Conservation (phyloP, 148 eudicot species). For the Polygonum maritimum region DNA sequence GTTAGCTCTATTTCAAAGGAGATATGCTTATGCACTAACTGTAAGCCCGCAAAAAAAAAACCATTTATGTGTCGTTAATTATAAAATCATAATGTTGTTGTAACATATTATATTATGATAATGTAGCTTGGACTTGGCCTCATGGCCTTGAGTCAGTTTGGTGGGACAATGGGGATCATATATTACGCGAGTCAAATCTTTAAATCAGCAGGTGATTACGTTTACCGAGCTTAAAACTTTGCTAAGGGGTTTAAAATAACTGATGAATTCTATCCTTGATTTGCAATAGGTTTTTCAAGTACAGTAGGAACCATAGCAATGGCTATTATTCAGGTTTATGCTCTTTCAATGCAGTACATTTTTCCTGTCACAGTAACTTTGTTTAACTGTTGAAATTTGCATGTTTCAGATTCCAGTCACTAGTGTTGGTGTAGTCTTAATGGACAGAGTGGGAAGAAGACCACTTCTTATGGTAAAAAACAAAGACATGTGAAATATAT, state of each 20-base stretch:
- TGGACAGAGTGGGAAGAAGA: conserved; percentile 44
- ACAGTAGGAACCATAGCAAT: conserved; percentile 40
- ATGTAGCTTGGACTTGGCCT: conserved; percentile 54
- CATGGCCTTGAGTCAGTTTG: conserved; percentile 40
- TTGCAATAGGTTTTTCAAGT: conserved; percentile 41
- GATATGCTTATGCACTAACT: conserved; percentile 34
- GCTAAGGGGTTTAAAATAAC: background rate
- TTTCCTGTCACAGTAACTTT: background rate
- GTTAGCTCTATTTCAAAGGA: conserved; percentile 22
- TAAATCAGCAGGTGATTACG: conserved; percentile 35
- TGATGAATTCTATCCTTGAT: background rate
- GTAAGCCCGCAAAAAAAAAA: conserved; percentile 13
- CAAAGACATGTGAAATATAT: too few relatives aligned
- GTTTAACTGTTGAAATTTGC: background rate
- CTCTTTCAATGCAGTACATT: background rate
- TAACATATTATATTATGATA: background rate
- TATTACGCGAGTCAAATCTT: conserved; percentile 44
- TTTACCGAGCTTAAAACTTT: background rate
- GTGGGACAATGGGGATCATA: conserved; percentile 39
- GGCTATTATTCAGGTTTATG: conserved; percentile 50
- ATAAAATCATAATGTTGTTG: background rate
- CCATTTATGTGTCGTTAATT: too few relatives aligned
- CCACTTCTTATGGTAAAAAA: conserved; percentile 41
- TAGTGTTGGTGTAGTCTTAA: conserved; percentile 26
- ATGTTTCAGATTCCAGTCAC: conserved; percentile 31